Evolutionary conservation across 2,329 filamentous ascomycete species (phyloP).

Genomic region (Colletotrichum sp.): DNA sequence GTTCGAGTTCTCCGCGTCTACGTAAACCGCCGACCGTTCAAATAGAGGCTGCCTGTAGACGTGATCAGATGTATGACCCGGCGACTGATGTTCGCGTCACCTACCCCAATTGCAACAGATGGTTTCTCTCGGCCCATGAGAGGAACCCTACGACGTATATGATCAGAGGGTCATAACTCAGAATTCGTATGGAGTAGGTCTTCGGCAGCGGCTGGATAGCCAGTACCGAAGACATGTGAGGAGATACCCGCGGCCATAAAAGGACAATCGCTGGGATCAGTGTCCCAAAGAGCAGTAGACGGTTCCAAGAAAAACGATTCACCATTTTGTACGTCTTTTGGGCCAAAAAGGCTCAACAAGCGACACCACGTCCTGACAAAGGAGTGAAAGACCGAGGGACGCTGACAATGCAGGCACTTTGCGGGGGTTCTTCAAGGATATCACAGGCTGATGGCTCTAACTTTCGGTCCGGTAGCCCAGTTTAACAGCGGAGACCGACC

Average conservation of each 20-base stretch:
- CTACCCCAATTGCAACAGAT: neutral
- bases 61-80: rapidly evolving
- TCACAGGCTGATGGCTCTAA: neutral
- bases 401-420: neutral
- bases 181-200: neutral
- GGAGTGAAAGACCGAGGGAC: neutral
- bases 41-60: neutral
- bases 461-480: neutral
- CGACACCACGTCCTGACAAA: neutral
- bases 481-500: neutral
- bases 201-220: neutral
- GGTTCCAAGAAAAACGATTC: neutral
- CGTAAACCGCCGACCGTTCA: neutral
- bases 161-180: neutral
- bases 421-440: neutral
- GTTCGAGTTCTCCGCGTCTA: neutral
- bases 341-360: neutral
- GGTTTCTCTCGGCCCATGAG: neutral
- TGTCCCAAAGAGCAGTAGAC: neutral
- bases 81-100: neutral
- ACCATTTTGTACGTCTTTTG: neutral
- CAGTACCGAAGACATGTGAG: neutral
- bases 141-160: neutral
- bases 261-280: neutral
- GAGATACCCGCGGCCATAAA: neutral